Evolutionary conservation across 2,329 filamentous ascomycete species (phyloP).

Genomic region (Malbranchea zuffiana): DNA sequence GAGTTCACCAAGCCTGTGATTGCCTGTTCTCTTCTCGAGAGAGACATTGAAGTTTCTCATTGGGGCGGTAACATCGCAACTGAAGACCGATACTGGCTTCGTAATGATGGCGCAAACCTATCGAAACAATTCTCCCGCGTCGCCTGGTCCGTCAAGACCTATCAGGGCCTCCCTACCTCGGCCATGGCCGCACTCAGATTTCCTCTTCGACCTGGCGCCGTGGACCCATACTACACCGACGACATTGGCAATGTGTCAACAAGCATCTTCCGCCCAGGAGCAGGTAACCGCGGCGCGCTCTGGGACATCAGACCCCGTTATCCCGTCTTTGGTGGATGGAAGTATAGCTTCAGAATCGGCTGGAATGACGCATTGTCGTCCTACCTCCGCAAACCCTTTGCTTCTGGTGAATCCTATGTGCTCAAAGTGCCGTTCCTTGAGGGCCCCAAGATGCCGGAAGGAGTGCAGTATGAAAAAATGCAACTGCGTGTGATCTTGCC

Average conservation of each 20-base stretch:
- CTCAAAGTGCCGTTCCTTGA: conserved; percentile 89
- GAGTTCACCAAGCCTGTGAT: conserved; percentile 90
- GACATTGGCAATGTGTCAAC: conserved; percentile 96
- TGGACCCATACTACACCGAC: conserved; percentile 88
- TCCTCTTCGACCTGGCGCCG: conserved; percentile 65
- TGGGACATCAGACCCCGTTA: conserved; percentile 89
- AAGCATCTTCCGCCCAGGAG: conserved; percentile 60
- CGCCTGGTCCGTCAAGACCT: conserved; percentile 60
- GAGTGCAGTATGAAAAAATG: conserved; percentile 73
- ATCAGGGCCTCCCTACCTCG: conserved; percentile 63
- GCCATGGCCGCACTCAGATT: conserved; percentile 75
- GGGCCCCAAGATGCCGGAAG: conserved; percentile 76
- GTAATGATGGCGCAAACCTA: conserved; percentile 74
- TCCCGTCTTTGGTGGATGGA: conserved; percentile 95
- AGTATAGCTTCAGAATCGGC: conserved; percentile 91
- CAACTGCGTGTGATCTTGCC: conserved; percentile 75
- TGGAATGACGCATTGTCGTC: conserved; percentile 81
- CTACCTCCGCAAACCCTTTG: conserved; percentile 55
- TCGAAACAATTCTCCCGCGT: conserved; percentile 63
- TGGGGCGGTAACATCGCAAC: conserved; percentile 96
- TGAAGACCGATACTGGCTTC: conserved; percentile 84
- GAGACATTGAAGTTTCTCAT: conserved; percentile 90
- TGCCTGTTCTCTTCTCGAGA: conserved; percentile 67
- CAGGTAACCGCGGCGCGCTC: conserved; percentile 57
- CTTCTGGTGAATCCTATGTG: conserved; percentile 61